phyloP scores from a whole-genome alignment of 116 monocot species.

The Trichopus zeylanicus region DNA sequence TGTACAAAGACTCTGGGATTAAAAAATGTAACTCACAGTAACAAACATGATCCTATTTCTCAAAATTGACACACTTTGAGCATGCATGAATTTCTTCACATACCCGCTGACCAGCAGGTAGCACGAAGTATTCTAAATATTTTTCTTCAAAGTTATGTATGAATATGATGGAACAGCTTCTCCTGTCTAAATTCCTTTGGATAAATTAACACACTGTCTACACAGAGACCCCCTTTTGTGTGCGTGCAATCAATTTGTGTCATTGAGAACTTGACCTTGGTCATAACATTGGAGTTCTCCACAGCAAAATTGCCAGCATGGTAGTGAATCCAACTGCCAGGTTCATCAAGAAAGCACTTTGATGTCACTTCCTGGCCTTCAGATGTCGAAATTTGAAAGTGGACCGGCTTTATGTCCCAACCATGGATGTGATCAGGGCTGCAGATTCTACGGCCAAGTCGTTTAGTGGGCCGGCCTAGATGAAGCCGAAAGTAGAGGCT shows the following conservation, averaged over 20 bases:
- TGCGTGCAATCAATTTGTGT: constrained; percentile 75
- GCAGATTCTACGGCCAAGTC: constrained; percentile 41
- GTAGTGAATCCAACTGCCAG: constrained; percentile 46
- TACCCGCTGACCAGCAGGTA: not conserved
- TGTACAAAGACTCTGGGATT: not conserved
- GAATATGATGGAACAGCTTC: not conserved
- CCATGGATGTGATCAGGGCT: constrained; percentile 54
- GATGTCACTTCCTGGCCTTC: constrained; percentile 45
- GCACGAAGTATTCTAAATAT: not conserved
- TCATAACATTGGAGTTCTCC: constrained; percentile 14
- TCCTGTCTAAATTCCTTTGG: constrained; percentile 28
- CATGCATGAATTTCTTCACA: not conserved
- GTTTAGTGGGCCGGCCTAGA: constrained; percentile 45
- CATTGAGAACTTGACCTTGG: constrained; percentile 63
- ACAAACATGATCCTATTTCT: not conserved
- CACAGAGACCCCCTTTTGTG: constrained; percentile 73
- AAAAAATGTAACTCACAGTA: not conserved
- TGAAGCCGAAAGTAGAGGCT: constrained; percentile 60
- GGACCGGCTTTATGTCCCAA: constrained; percentile 69
- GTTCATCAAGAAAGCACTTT: constrained; percentile 39
- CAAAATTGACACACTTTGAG: constrained; percentile 2
- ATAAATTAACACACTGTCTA: constrained; percentile 50
- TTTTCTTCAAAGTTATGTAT: not conserved
- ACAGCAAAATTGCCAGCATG: constrained; percentile 70
- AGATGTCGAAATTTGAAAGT: constrained; percentile 55